Base-by-base conservation (phyloP, 2,329 filamentous ascomycete species). In the Cercospora beticola region DNA sequence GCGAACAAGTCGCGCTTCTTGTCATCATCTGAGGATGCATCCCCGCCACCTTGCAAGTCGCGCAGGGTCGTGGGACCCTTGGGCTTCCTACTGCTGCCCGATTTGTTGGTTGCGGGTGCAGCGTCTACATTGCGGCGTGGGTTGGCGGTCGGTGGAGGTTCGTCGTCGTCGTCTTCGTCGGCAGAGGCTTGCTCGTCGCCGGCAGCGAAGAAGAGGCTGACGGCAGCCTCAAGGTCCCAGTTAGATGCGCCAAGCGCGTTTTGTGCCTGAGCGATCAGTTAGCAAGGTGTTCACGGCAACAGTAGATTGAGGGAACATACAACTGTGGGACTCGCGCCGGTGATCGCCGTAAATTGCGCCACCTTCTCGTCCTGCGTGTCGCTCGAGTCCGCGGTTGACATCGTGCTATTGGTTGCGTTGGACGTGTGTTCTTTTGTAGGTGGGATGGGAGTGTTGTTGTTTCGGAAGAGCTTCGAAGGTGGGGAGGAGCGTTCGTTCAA, bases 1-100 rank as follows among this genome's bases (percentile, higher is more conserved):
- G 92, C 90, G 79, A 94, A 95, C 71, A 94, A 82, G 76, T 95
- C 91, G 68, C 84, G 83, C 28, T 88, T 85, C 40, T 87, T 83
- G 30, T 89, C 86, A 1, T 89, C 84, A 1, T 86, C 82, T 16
- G 89, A 86, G 3, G 86, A 85, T n/a, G 90, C 86, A 62, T 88
- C 86, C 5, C 89, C 86, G 40, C 76, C 76, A 2, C 85, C 81
- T 73, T 84, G 82, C 36, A 85, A 72, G 72, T 85, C 83, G 62
- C 78, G 78, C 56, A 85, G 71, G 21, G 83, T 85, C 71, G 82
- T 76, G 71, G 82, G 75, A 58, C 80, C 64, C 64, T 72, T 74
- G 21, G 73, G 68, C 18, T 81, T 56, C 26, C 66, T 69, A 65
- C 31, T 62, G 40, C 61, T 64, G 73, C 75, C 73, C 74, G 78